Percentiles rank a stretch among this genome's conserved stretches.
Conservation (phyloP, 306 rosid genomes). For the Psophocarpus tetragonolobus region DNA sequence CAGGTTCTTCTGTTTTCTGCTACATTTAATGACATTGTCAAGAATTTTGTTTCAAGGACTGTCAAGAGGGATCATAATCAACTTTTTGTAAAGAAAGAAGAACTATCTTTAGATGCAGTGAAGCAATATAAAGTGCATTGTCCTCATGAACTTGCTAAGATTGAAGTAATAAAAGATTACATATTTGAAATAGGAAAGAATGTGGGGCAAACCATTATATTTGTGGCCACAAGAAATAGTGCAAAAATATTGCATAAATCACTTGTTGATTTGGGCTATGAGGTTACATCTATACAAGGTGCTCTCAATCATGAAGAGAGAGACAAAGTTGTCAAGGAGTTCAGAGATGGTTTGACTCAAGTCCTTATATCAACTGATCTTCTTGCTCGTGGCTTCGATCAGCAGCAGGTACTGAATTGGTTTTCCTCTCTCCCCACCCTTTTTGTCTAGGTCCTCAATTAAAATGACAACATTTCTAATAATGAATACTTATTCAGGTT, state of each 20-base stretch:
- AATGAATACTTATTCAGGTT: conserved; percentile 44
- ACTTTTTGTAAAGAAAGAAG: conserved; percentile 86
- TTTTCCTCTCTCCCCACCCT: neutral
- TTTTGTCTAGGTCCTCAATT: neutral
- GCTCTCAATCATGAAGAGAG: conserved; percentile 59
- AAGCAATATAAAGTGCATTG: conserved; percentile 86
- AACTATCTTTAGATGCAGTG: conserved; percentile 73
- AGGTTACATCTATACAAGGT: conserved; percentile 79
- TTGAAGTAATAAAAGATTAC: conserved; percentile 60
- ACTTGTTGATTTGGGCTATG: conserved; percentile 66
- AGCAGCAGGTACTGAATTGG: conserved; percentile 64
- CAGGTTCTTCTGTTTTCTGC: conserved; percentile 95
- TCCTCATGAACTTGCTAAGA: conserved; percentile 63
- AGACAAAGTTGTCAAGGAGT: conserved; percentile 84
- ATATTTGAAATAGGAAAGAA: conserved; percentile 85
- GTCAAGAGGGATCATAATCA: conserved; percentile 68
- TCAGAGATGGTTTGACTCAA: conserved; percentile 75
- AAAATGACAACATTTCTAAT: conserved; percentile 19
- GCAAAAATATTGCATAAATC: conserved; percentile 62
- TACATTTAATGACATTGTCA: conserved; percentile 84
- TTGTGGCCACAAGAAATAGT: conserved; percentile 70
- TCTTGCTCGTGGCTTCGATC: conserved; percentile 88
- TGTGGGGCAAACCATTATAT: conserved; percentile 85
- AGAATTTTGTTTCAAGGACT: conserved; percentile 60
- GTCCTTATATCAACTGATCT: conserved; percentile 87